A percentile compares a stretch with the other conserved stretches of the same genome.
Conservation (phyloP, 176 grass and related monocot genomes). For the Triticum urartu region DNA sequence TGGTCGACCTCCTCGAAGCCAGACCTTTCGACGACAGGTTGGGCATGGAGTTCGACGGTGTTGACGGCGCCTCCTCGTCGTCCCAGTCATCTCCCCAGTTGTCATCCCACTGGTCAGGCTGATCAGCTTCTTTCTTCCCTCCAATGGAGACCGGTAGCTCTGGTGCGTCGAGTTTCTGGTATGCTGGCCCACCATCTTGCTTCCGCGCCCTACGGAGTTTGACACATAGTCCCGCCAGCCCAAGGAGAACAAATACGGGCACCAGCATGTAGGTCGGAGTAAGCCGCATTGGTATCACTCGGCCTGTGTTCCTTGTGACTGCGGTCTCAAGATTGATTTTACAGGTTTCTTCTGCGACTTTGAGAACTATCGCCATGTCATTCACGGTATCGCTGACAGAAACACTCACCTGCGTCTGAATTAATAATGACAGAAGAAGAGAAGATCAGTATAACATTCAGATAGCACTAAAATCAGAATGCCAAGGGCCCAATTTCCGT, state of each 20-base stretch:
- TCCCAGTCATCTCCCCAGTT: conserved; percentile 83
- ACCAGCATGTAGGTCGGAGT: conserved; percentile 43
- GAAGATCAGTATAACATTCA: conserved; percentile 5
- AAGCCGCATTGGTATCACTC: conserved; percentile 32
- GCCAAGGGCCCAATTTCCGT: not conserved
- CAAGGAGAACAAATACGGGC: conserved; percentile 45
- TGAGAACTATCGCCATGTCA: conserved; percentile 49
- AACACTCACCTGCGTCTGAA: conserved; percentile 64
- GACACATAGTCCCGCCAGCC: conserved; percentile 41
- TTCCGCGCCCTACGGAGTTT: conserved; percentile 38
- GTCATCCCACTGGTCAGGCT: conserved; percentile 73
- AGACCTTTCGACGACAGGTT: conserved; percentile 85
- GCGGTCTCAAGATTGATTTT: conserved; percentile 55
- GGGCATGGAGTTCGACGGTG: conserved; percentile 58
- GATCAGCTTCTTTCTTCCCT: conserved; percentile 51
- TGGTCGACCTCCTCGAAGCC: conserved; percentile 59
- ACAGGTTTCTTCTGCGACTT: conserved; percentile 51
- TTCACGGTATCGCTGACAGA: conserved; percentile 37
- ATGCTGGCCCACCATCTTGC: conserved; percentile 17
- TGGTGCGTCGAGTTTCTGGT: conserved; percentile 55
- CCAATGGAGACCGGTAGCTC: conserved; percentile 57
- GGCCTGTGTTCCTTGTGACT: conserved; percentile 35
- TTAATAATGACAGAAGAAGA: not conserved
- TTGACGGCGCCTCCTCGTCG: conserved; percentile 80
- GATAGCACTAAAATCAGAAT: not conserved